Base-by-base conservation (phyloP, 2,329 filamentous ascomycete species). In the Harringtonia lauricola region DNA sequence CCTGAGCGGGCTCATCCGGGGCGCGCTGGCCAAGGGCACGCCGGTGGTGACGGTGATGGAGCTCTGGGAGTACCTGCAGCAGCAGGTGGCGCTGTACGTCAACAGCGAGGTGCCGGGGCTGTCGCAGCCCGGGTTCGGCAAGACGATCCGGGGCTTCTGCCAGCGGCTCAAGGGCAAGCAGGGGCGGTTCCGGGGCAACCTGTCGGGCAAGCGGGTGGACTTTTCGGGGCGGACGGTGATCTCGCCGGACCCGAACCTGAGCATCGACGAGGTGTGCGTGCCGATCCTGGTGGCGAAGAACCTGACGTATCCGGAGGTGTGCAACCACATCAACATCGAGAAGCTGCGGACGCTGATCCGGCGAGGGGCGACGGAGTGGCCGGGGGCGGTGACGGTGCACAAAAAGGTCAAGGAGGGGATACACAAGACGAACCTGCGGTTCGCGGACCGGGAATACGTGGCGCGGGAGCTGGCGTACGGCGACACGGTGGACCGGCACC, bases 171-270 rank as follows among this genome's bases (percentile, higher is more conserved):
- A 98, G 65, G 92, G 92, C 53, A 98, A 98, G 58, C 90, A 96
- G 58, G 92, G 92, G 43, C 86, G 92, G 43, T 98, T 98, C 64
- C 83, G 92, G 65, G 92, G 94, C 46, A 98, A 98, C 56, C 64
- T 98, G 47, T 96, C 90, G 0, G 92, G 92, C 59, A 98, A 98
- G 64, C 90, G 92, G 74, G 92, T 98, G 43, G 90, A 98, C 59
- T 98, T 96, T 63, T 98, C 92, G 12, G 92, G 88, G 17, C 81
- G 92, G 60, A 98, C 92, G 1, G 92, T 98, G 62, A 98, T 98
- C 62, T 95, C 89, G 1, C 92, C 92, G 0, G 92, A 98, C 62
- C 92, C 92, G 3, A 98, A 98, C 55, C 63, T 98, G 39, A 81
- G 84, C 17, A 87, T 98, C 50, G 87, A 96, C 52, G 81, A 98